These are phyloP conservation scores for Fusarium napiforme DNA, from an alignment of 2,329 filamentous ascomycete genomes.

Conservation along the genomic window DNA sequence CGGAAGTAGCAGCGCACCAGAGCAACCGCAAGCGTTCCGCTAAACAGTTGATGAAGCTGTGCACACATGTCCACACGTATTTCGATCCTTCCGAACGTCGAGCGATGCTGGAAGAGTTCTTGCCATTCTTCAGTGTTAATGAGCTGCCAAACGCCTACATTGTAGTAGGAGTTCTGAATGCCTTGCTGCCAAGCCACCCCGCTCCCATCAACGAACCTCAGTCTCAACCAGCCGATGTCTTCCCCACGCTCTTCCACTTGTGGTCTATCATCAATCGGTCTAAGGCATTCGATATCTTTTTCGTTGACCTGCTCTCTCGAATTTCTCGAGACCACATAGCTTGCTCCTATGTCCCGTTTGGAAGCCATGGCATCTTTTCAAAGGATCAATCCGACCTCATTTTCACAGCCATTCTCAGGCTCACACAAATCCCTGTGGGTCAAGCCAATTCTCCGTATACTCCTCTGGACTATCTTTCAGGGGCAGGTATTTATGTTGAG, in stretches of 20 bases:
- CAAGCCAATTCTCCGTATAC: constrained; percentile 95
- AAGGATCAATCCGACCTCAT: constrained; percentile 91
- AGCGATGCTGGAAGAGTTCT: constrained; percentile 81
- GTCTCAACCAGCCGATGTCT: constrained; percentile 86
- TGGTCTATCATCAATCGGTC: constrained; percentile 95
- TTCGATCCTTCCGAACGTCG: constrained; percentile 90
- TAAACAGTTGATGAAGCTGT: constrained; percentile 84
- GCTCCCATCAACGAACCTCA: constrained; percentile 76
- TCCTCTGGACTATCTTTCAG: constrained; percentile 82
- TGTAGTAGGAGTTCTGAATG: constrained; percentile 86
- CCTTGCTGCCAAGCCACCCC: constrained; percentile 86
- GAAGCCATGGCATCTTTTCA: constrained; percentile 90
- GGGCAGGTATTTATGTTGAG: constrained; percentile 86
- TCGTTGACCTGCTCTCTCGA: constrained; percentile 90
- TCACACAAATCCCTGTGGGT: constrained; percentile 95
- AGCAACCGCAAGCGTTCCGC: constrained; percentile 64
- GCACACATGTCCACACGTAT: constrained; percentile 89
- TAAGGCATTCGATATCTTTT: constrained; percentile 84
- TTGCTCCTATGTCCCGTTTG: constrained; percentile 80
- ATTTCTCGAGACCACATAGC: constrained; percentile 85
- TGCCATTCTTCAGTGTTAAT: constrained; percentile 92
- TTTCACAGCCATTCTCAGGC: constrained; percentile 87
- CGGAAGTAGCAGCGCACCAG: constrained; percentile 78
- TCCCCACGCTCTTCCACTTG: constrained; percentile 95
- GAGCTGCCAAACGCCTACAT: constrained; percentile 93